These are phyloP conservation scores for Thelonectria discophora DNA, from an alignment of 2,329 filamentous ascomycete genomes.

Conservation along the genomic window DNA sequence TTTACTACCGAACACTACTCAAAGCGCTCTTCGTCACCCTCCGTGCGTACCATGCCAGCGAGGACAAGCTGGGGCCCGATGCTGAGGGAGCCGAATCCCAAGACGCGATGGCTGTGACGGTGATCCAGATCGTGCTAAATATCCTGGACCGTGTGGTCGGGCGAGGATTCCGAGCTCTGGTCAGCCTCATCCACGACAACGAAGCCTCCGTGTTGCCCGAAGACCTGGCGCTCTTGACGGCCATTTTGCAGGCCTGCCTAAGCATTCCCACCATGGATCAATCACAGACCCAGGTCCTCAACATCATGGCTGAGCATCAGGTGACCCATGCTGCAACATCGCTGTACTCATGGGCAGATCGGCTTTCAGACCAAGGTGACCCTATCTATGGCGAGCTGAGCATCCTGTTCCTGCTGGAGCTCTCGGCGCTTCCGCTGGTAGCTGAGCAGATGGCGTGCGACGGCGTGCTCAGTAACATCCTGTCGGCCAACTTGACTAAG, in stretches of 20 bases:
- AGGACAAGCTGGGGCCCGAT: constrained; percentile 38
- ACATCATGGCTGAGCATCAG: constrained; percentile 74
- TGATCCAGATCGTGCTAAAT: constrained; percentile 74
- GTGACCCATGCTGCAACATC: constrained; percentile 83
- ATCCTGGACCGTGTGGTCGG: constrained; percentile 82
- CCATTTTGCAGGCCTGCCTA: constrained; percentile 85
- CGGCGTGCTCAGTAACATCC: constrained; percentile 80
- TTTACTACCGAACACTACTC: constrained; percentile 84
- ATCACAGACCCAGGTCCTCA: constrained; percentile 74
- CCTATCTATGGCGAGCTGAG: constrained; percentile 95
- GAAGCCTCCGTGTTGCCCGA: constrained; percentile 70
- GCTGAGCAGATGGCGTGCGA: constrained; percentile 93
- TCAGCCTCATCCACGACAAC: constrained; percentile 82
- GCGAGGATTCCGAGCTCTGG: constrained; percentile 82
- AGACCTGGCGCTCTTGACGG: constrained; percentile 87
- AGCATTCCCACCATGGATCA: constrained; percentile 79
- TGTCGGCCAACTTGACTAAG: constrained; percentile 80
- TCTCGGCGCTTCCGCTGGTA: constrained; percentile 81
- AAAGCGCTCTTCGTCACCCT: constrained; percentile 87
- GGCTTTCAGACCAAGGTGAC: constrained; percentile 78
- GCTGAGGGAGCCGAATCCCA: constrained; percentile 39
- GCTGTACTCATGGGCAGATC: constrained; percentile 93
- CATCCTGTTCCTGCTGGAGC: constrained; percentile 84
- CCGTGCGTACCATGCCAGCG: constrained; percentile 64
- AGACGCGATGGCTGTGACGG: constrained; percentile 51